phyloP scores from a whole-genome alignment of 2,329 filamentous ascomycete genomes.

The Fusarium gaditjirri region DNA sequence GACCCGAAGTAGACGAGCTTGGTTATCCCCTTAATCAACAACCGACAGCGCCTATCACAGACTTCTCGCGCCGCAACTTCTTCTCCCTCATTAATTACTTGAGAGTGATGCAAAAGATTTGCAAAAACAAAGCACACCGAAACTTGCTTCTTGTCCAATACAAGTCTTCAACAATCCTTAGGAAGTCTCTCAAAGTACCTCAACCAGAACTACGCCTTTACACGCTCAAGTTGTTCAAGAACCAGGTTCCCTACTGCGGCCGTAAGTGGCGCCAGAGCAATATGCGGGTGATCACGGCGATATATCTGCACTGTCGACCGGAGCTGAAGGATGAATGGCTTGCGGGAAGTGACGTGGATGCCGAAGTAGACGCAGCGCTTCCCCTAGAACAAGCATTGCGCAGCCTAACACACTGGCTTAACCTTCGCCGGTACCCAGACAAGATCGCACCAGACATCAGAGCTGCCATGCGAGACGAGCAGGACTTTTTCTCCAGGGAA shows the following conservation, averaged over 20 bases:
- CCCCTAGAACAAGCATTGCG: slow-evolving; percentile 91
- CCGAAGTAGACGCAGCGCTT: slow-evolving; percentile 91
- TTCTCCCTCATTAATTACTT: slow-evolving; percentile 96
- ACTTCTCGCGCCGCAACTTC: slow-evolving; percentile 93
- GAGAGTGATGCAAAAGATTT: slow-evolving; percentile 96
- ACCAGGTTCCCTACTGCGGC: slow-evolving; percentile 96
- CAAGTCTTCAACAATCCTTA: slow-evolving; percentile 91
- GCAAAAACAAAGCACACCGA: slow-evolving; percentile 93
- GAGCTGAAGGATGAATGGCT: slow-evolving; percentile 97
- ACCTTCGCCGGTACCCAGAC: slow-evolving; percentile 83
- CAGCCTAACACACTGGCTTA: slow-evolving; percentile 94
- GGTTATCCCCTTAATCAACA: slow-evolving; percentile 80
- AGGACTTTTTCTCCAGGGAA: slow-evolving; percentile 83
- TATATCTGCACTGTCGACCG: slow-evolving; percentile 92
- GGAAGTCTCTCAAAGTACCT: slow-evolving; percentile 90
- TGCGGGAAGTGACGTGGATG: slow-evolving; percentile 88
- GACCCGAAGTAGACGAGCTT: slow-evolving; percentile 83
- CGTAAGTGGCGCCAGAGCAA: slow-evolving; percentile 98
- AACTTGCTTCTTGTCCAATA: slow-evolving; percentile 95
- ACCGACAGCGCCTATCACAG: slow-evolving; percentile 81
- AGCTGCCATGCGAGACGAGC: slow-evolving; percentile 73
- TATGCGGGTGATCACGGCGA: slow-evolving; percentile 98
- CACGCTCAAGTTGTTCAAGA: slow-evolving; percentile 98
- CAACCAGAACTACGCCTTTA: slow-evolving; percentile 89
- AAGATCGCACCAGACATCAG: slow-evolving; percentile 72